These are phyloP conservation scores for Ashbya aceris DNA, from an alignment of 1,139 yeast species.

Conservation along the genomic window DNA sequence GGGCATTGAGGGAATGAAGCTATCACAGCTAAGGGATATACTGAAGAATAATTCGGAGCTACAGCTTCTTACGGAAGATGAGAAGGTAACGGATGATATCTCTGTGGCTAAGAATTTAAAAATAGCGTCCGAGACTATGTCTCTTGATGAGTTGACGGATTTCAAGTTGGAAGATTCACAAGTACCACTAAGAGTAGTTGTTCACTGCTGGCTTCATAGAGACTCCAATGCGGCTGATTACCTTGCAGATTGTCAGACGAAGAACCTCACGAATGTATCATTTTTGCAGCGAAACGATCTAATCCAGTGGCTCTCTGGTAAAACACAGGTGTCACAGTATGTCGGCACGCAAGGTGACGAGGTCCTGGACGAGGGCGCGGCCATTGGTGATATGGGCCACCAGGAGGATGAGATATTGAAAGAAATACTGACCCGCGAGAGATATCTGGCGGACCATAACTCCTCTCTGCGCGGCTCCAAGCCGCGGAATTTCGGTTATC, in stretches of 20 bases:
- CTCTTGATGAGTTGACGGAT: slow-evolving; percentile 43
- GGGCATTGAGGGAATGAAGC: slow-evolving; percentile 4
- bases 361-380: slow-evolving; percentile 18
- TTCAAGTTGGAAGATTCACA: slow-evolving; percentile 45
- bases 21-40: slow-evolving; percentile 16
- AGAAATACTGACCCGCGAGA: slow-evolving; percentile 49
- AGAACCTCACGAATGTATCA: slow-evolving; percentile 60
- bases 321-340: slow-evolving; percentile 48
- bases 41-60: slow-evolving; percentile 15
- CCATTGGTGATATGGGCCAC: neutral
- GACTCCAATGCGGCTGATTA: slow-evolving; percentile 78
- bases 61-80: slow-evolving; percentile 17
- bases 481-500: slow-evolving; percentile 60
- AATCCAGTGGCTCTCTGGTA: slow-evolving; percentile 70
- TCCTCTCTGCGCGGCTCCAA: slow-evolving; percentile 73
- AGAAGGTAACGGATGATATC: slow-evolving; percentile 25
- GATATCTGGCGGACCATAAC: slow-evolving; percentile 67
- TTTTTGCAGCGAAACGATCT: slow-evolving; percentile 83
- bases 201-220: slow-evolving; percentile 73
- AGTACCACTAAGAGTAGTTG: slow-evolving; percentile 52
- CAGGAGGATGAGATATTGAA: slow-evolving; percentile 45
- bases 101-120: slow-evolving; percentile 20
- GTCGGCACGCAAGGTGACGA: slow-evolving; percentile 19
- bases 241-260: slow-evolving; percentile 58
- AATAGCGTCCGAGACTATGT: slow-evolving; percentile 16